Evolutionary conservation across 352 stramenopile genomes (phyloP), one percentile per base, ranked within the genome.

Genomic region (Blastocystis sp.): DNA sequence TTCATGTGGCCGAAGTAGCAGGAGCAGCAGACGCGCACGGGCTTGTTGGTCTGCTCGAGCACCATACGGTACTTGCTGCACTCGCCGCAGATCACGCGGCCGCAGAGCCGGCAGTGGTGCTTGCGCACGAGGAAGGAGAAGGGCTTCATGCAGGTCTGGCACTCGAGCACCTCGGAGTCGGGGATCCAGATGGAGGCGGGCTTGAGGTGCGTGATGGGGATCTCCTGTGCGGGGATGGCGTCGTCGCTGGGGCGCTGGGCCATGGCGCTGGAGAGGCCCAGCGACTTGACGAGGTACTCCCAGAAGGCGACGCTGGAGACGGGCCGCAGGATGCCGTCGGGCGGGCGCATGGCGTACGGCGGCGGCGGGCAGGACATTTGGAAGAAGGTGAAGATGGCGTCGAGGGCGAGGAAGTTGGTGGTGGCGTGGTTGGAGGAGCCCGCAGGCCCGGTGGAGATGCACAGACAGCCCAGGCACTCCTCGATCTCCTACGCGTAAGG

Each of bases 81-180:
- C 0, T 93, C 93, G 62, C 95, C 95, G 89, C 93, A 95, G 3
- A 95, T 92, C 0, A 93, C 93, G 34, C 93, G 93, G 82, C 95
- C 92, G 79, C 93, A 95, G 92, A 95, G 94, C 65, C 93, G 93
- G 76, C 93, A 95, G 87, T 95, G 93, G 87, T 95, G 93, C 68
- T 93, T 93, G 21, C 93, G 92, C 78, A 95, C 93, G 70, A 95
- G 95, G 76, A 95, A 92, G 80, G 93, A 95, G 77, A 95, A 95
- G 90, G 95, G 92, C 90, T 95, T 95, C 57, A 95, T 89, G 89
- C 93, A 95, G 76, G 95, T 89, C 89, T 95, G 95, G 90, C 93
- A 95, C 90, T 95, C 90, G 94, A 94, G 43, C 61, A 88, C 78
- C 38, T 88, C 78, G 40, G 24, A 66, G 60, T 88, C 78, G 0